Conservation (phyloP, 2,329 filamentous ascomycete species). For the Dothideomycetes sp. region DNA sequence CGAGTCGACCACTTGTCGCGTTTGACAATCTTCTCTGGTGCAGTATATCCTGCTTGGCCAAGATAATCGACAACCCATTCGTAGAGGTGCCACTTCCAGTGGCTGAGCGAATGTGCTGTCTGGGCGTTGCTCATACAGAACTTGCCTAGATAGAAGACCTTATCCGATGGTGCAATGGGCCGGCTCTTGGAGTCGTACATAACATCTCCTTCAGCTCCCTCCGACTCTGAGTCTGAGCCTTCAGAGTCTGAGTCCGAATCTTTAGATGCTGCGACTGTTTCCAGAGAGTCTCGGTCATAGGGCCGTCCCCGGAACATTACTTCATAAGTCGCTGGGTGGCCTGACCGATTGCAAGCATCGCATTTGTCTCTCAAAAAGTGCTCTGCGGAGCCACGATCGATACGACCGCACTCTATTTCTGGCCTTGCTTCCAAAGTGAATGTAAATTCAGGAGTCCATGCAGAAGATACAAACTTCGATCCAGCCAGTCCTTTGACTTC, state of each 20-base stretch:
- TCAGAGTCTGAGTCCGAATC: constrained; percentile 34
- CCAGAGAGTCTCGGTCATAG: constrained; percentile 55
- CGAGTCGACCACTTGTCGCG: constrained; percentile 51
- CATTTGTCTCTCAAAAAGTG: constrained; percentile 38
- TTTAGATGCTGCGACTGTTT: constrained; percentile 45
- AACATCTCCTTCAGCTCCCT: constrained; percentile 23
- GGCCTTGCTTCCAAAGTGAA: constrained; percentile 56
- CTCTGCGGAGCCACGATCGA: constrained; percentile 28
- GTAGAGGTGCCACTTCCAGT: constrained; percentile 69
- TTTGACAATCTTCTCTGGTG: constrained; percentile 45
- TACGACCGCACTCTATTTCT: constrained; percentile 39
- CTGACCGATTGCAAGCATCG: constrained; percentile 59
- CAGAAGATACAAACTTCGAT: constrained; percentile 61
- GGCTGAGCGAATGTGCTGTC: constrained; percentile 59
- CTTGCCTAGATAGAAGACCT: constrained; percentile 42
- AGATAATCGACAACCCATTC: constrained; percentile 58
- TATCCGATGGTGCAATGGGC: constrained; percentile 31
- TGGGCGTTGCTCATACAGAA: constrained; percentile 54
- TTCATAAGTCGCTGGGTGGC: constrained; percentile 55
- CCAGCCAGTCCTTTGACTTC: constrained; percentile 57
- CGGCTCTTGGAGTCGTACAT: constrained; percentile 39
- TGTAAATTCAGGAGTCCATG: constrained; percentile 59
- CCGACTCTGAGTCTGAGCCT: constrained; percentile 24
- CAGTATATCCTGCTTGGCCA: constrained; percentile 45
- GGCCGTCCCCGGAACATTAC: constrained; percentile 54